Conservation (phyloP, 768 basidiomycete genomes). For the Trametes maxima region DNA sequence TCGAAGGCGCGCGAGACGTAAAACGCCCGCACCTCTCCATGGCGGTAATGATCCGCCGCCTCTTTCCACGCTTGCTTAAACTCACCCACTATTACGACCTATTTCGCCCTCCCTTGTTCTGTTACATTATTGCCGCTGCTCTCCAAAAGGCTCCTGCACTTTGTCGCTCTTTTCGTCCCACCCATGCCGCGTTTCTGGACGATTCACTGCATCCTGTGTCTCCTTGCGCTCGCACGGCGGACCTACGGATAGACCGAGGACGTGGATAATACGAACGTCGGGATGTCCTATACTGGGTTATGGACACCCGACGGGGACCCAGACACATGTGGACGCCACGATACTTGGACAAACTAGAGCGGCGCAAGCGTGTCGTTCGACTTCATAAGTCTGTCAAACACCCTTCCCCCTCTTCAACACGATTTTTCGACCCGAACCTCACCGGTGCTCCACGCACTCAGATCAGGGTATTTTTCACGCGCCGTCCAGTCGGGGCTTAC, state of each 20-base stretch:
- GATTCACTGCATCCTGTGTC: not conserved
- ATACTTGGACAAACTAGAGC: constrained; percentile 20
- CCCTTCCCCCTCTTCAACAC: not conserved
- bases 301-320: constrained; percentile 19
- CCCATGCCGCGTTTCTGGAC: not conserved
- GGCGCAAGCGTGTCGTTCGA: constrained; percentile 14
- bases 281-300: constrained; percentile 19
- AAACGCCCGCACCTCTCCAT: too few species aligned
- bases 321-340: constrained; percentile 8
- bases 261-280: constrained; percentile 10
- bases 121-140: too few species aligned
- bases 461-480: constrained; percentile 11
- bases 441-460: not conserved
- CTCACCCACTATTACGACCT: too few species aligned
- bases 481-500: constrained; percentile 15
- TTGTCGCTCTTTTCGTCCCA: too few species aligned
- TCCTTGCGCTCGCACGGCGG: not conserved
- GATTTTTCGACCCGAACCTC: not conserved
- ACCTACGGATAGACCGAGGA: not conserved
- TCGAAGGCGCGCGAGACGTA: too few species aligned
- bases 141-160: too few species aligned
- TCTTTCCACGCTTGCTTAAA: too few species aligned
- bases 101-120: too few species aligned
- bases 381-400: constrained; percentile 9
- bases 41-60: too few species aligned